A percentile compares a stretch with the other conserved stretches of the same genome.
Evolutionary conservation across 2,329 filamentous ascomycete genomes (phyloP).

Genomic region (Colletotrichum chrysophilum): DNA sequence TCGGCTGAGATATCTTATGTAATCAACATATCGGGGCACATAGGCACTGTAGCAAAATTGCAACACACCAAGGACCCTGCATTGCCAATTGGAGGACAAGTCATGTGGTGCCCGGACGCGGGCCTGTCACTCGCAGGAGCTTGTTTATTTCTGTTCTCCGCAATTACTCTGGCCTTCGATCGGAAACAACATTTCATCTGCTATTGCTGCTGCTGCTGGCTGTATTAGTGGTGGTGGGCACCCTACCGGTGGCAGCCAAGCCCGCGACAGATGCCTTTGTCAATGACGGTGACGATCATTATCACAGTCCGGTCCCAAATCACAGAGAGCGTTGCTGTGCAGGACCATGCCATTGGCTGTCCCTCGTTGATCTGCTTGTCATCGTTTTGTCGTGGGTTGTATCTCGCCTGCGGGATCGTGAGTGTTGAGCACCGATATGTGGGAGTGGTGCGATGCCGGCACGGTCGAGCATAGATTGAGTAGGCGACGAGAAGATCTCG

Average conservation of each 20-base stretch:
- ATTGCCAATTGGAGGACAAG: background rate
- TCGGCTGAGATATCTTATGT: background rate
- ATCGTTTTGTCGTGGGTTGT: background rate
- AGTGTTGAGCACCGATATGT: background rate
- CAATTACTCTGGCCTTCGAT: background rate
- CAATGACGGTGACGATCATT: background rate
- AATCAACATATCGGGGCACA: background rate
- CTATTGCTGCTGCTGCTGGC: background rate
- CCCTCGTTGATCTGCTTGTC: background rate
- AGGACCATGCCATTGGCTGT: background rate
- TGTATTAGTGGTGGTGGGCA: background rate
- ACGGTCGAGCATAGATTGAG: background rate
- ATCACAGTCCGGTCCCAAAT: background rate
- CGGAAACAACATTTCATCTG: background rate
- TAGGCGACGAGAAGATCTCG: background rate
- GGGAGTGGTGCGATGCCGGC: slow-evolving; percentile 1
- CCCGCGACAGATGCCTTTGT: background rate
- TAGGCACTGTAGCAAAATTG: background rate
- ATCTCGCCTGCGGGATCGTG: background rate
- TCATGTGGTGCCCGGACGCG: background rate
- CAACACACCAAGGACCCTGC: background rate
- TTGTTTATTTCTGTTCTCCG: background rate
- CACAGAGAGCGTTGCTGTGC: background rate
- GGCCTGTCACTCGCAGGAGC: background rate
- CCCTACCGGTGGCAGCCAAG: background rate